Conservation (phyloP, 441 rosid genomes). For the Brassica hybrid region DNA sequence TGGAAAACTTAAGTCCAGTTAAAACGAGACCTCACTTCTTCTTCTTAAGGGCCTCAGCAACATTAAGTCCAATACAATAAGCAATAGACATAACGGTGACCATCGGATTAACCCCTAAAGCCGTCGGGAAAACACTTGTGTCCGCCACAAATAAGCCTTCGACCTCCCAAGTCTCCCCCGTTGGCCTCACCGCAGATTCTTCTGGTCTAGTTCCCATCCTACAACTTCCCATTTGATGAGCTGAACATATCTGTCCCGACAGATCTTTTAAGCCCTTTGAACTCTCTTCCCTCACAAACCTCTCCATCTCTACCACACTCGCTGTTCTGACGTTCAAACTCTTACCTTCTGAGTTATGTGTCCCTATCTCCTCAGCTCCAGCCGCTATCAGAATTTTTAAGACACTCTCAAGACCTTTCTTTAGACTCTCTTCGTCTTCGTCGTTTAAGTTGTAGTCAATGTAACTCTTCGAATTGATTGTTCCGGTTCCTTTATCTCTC, state of each 20-base stretch:
- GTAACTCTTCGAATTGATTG: conserved; percentile 44
- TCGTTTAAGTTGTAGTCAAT: conserved; percentile 56
- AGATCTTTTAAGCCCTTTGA: conserved; percentile 50
- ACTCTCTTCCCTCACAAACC: conserved; percentile 73
- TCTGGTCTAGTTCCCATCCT: conserved; percentile 70
- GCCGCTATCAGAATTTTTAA: conserved; percentile 73
- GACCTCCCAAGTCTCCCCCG: conserved; percentile 86
- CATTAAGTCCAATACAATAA: conserved; percentile 71
- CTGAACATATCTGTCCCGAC: conserved; percentile 62
- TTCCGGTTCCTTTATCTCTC: conserved; percentile 79
- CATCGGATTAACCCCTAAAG: conserved; percentile 91
- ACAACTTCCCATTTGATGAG: conserved; percentile 96
- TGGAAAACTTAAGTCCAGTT: background rate
- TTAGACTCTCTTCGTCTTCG: conserved; percentile 59
- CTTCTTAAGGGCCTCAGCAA: conserved; percentile 53
- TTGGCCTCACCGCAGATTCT: conserved; percentile 67
- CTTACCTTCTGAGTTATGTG: conserved; percentile 61
- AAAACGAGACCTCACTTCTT: conserved; percentile 36
- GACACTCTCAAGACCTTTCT: conserved; percentile 63
- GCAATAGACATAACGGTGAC: conserved; percentile 86
- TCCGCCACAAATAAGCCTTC: conserved; percentile 78
- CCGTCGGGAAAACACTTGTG: conserved; percentile 84
- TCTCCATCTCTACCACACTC: conserved; percentile 52
- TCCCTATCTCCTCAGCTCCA: conserved; percentile 86
- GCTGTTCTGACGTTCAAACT: conserved; percentile 56